Conservation (phyloP, 169 alveolate species). For the Eimeria acervulina region DNA sequence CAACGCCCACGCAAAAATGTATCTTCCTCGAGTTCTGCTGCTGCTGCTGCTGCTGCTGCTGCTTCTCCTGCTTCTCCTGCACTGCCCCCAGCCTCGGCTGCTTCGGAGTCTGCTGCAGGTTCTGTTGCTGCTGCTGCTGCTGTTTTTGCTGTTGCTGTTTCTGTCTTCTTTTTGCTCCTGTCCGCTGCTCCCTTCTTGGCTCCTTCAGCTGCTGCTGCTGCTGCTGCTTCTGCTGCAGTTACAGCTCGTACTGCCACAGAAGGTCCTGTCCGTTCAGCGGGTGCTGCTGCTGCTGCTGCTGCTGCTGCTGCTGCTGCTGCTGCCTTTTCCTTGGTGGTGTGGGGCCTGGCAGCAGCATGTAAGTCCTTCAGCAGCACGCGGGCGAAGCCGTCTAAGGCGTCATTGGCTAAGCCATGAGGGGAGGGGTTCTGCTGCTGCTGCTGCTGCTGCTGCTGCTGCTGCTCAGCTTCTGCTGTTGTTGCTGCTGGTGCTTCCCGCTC, state of each 20-base stretch:
- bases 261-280: not conserved
- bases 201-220: not conserved
- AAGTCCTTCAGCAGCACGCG: conserved; percentile 29
- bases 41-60: conserved; percentile 43
- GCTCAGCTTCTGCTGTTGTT: conserved; percentile 6
- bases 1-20: conserved; percentile 24
- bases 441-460: conserved; percentile 20
- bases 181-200: not conserved
- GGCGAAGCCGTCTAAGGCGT: not conserved
- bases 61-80: conserved; percentile 29
- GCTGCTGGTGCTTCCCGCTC: conserved; percentile 49
- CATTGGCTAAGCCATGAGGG: not conserved
- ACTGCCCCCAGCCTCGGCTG: not conserved
- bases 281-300: not conserved
- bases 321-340: not conserved
- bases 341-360: conserved; percentile 10
- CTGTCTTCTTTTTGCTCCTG: not conserved
- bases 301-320: conserved; percentile 58
- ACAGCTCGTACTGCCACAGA: not conserved
- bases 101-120: no score
- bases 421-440: conserved; percentile 42
- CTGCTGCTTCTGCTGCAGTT: not conserved
- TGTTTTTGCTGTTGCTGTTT: not conserved
- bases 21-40: not conserved
- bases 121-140: not conserved